These are phyloP conservation scores for Luvunga scandens DNA, from an alignment of 345 rosid species.

Conservation along the genomic window DNA sequence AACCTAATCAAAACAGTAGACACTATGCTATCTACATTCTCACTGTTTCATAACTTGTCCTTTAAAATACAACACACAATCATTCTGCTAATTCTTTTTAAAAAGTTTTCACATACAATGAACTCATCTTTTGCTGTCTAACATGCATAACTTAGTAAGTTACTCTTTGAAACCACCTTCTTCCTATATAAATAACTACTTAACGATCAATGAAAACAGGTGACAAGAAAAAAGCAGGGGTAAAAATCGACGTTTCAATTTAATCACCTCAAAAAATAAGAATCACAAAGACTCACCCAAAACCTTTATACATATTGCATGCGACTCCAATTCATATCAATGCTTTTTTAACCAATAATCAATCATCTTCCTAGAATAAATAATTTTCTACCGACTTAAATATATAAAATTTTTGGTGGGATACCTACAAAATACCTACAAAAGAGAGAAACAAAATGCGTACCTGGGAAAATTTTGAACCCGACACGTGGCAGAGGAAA, in stretches of 20 bases:
- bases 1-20: background rate
- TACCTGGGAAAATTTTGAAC: constrained; percentile 3
- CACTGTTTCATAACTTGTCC: background rate
- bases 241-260: background rate
- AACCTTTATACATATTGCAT: too few relatives aligned
- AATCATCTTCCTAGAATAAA: too few relatives aligned
- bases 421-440: background rate
- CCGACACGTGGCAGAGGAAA: background rate
- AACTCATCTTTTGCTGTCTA: background rate
- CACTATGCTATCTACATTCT: background rate
- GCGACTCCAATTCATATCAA: too few relatives aligned
- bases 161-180: too few relatives aligned
- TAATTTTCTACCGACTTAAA: too few relatives aligned
- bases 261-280: background rate
- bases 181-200: background rate
- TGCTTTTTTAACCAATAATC: too few relatives aligned
- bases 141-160: background rate
- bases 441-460: background rate
- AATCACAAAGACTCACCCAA: background rate
- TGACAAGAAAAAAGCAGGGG: background rate
- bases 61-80: too few relatives aligned
- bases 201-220: background rate
- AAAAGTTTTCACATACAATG: background rate
- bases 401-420: too few relatives aligned
- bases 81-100: background rate